Base-by-base conservation (phyloP, 768 basidiomycete species). In the Ramaria sp. region DNA sequence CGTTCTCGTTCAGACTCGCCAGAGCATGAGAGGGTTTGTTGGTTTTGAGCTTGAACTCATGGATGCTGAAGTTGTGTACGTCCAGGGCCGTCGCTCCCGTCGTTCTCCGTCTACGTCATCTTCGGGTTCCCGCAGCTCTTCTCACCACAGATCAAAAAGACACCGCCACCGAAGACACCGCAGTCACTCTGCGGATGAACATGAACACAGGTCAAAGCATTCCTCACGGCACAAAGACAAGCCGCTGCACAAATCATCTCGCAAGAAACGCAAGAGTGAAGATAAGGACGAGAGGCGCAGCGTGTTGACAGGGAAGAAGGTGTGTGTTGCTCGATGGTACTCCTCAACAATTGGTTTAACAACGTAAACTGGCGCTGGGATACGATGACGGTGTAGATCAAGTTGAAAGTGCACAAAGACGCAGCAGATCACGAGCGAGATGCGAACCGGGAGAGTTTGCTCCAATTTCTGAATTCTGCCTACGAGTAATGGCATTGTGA, bases 241-340 rank as follows among this genome's bases (percentile, higher is more conserved):
- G 27, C n/a, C n/a, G n/a, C n/a, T n/a, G n/a, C 48, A 50, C 48
- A 9, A n/a, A 16, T 55, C 53, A 5, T 55, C 53, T 13, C 45
- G 20, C 20, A 59, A 64, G 37, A 69, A 66, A 55, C 66, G 68
- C 27, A 72, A 65, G 48, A 69, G 70, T 37, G n/a, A 39, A 32
- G 43, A 51, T 30, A 45, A 45, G 38, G 37, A 59, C 13, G 78
- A 78, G 55, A 67, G 72, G 43, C 68, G 79, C 20, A 82, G 80
- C 59, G 67, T 79, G 27, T 59, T 82, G 57, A 83, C 81, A 3
- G 81, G 80, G 0, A 81, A 81, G 61, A 82, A 79, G 77, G 79
- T 77, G 24, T 20, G 50, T 55, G 42, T 37, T 48, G 22, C 2
- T 39, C 55, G 28, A 3, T 0, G 34, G 20, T 28, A 16, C 22